Conservation (phyloP, 2,329 filamentous ascomycete genomes). For the Grosmannia clavigera region DNA sequence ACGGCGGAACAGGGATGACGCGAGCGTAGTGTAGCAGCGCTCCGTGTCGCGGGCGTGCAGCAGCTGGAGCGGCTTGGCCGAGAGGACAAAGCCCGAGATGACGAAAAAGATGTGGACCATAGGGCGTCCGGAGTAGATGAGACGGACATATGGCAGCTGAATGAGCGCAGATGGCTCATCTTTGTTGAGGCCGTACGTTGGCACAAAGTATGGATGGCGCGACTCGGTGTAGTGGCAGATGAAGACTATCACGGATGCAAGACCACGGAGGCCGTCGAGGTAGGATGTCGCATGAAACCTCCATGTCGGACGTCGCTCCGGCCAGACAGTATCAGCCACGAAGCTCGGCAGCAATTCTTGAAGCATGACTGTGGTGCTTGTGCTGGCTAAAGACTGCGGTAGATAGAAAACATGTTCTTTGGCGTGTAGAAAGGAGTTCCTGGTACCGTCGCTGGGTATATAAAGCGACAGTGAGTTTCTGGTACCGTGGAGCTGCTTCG, state of each 20-base stretch:
- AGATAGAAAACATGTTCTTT: background rate
- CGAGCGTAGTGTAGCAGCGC: conserved; percentile 25
- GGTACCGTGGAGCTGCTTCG: background rate
- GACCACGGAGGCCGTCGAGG: conserved; percentile 36
- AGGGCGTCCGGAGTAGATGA: conserved; percentile 30
- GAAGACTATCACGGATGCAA: conserved; percentile 35
- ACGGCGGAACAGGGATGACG: conserved; percentile 34
- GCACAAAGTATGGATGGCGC: conserved; percentile 21
- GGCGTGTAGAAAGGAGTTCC: background rate
- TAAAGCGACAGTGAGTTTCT: too few relatives aligned
- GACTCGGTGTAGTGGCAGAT: conserved; percentile 33
- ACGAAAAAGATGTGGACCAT: conserved; percentile 41
- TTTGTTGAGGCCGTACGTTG: conserved; percentile 24
- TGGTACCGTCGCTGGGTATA: background rate
- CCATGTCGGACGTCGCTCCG: conserved; percentile 13
- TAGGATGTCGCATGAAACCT: conserved; percentile 30
- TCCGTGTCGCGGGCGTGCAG: conserved; percentile 26
- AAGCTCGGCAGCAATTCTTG: conserved; percentile 20
- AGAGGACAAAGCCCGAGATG: conserved; percentile 36
- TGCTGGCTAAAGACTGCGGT: background rate
- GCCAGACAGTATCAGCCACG: conserved; percentile 19
- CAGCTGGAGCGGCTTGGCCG: conserved; percentile 29
- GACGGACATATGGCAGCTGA: conserved; percentile 31
- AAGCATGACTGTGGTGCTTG: background rate
- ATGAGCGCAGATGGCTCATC: conserved; percentile 19